Base-by-base conservation (phyloP, 495 filamentous ascomycete genomes). In the Hypomontagnella submonticulosa region DNA sequence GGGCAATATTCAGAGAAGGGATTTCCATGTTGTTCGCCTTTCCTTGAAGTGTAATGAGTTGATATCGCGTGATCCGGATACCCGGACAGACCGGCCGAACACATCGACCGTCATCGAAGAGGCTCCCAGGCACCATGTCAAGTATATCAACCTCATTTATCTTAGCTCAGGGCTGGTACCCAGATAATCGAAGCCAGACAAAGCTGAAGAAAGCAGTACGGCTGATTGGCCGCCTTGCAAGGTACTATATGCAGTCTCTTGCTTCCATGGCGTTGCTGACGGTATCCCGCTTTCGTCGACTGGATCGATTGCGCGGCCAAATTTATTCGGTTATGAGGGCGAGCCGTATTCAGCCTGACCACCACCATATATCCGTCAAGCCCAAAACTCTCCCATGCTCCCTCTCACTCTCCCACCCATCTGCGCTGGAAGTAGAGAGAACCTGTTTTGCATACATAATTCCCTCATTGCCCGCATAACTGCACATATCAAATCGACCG, bases 331-430 rank as follows among this genome's bases (percentile, higher is more conserved):
- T 58, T 63, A 52, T 46, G 55, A 40, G 48, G 16, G 37, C 54
- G 3, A 57, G 36, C 27, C 56, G 23, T n/a, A 69, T 69, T 69
- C 59, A 69, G 54, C 66, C 66, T 63, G 60, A 38, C 55, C 30
- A 49, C 43, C 50, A 51, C 48, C 42, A 58, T 46, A 69, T 61
- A 69, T 57, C 66, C 59, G 60, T 56, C 43, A 8, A 59, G 37
- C 43, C 65, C 54, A 56, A 43, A 23, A 27, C 58, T 42, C 41
- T 38, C 47, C n/a, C n/a, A n/a, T n/a, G 8, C 5, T 36, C 57
- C 6, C 23, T 27, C 23, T 6, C 23, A 27, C 23, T 27, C 23
- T 27, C 23, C 23, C 23, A 27, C 23, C 23, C 23, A 6, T 27
- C 23, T 33, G 23, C 10, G 19, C 11, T 6, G 20, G 11, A 10